Evolutionary conservation across 192 early-diverging fungal genomes (phyloP).

Genomic region (Haplosporangium gracile): DNA sequence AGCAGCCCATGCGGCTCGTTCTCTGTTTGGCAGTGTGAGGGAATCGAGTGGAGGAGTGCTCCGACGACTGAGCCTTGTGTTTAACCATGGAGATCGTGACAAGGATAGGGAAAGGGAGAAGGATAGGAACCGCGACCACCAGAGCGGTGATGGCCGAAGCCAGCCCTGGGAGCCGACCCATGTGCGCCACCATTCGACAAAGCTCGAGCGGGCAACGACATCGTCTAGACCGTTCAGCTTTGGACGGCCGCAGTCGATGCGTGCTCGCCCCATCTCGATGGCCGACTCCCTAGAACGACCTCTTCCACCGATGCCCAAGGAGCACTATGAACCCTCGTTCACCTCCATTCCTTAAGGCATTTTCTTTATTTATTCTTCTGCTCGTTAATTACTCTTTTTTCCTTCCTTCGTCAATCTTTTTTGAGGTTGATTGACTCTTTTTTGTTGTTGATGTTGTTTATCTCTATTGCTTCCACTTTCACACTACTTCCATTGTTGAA

Average conservation of each 20-base stretch:
- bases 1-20: constrained; percentile 50
- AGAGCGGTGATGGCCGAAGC: constrained; percentile 1
- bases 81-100: constrained; percentile 47
- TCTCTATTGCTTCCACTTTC: neutral
- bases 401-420: neutral
- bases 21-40: constrained; percentile 54
- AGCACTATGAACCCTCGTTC: constrained; percentile 49
- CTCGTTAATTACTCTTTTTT: neutral
- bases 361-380: neutral
- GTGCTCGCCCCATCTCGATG: constrained; percentile 49
- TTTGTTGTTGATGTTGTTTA: neutral
- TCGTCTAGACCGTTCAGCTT: constrained; percentile 43
- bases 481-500: too few species aligned
- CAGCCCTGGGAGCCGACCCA: constrained; percentile 12
- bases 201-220: constrained; percentile 46
- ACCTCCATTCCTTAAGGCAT: constrained; percentile 37
- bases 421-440: neutral
- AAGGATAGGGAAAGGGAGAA: constrained; percentile 38
- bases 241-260: constrained; percentile 48
- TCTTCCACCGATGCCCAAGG: constrained; percentile 54
- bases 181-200: constrained; percentile 45
- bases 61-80: constrained; percentile 45
- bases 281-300: constrained; percentile 50
- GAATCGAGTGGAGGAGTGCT: constrained; percentile 57
- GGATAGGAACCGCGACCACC: constrained; percentile 5